These are phyloP conservation scores for Leptosphaerulina australis DNA, from an alignment of 2,329 filamentous ascomycete genomes.

Conservation along the genomic window DNA sequence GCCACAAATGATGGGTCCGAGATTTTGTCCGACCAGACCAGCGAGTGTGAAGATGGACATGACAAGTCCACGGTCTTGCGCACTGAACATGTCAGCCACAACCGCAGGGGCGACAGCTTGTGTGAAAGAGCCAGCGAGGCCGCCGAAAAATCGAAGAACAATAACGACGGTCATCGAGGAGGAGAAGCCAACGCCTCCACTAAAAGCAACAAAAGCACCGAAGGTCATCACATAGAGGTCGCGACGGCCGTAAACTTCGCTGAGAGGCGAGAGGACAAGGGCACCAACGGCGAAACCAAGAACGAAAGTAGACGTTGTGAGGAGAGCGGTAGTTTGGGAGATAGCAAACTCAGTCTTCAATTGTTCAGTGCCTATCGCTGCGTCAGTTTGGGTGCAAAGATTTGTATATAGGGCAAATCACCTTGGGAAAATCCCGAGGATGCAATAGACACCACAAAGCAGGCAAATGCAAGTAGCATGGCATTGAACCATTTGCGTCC, in stretches of 20 bases:
- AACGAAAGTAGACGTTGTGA: constrained; percentile 36
- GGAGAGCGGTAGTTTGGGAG: constrained; percentile 27
- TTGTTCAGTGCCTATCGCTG: constrained; percentile 29
- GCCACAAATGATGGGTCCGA: constrained; percentile 67
- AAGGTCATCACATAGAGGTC: constrained; percentile 28
- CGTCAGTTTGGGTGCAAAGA: no score
- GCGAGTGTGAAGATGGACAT: constrained; percentile 66
- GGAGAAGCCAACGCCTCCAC: constrained; percentile 35
- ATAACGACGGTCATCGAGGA: constrained; percentile 33
- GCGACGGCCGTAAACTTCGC: constrained; percentile 39
- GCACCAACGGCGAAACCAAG: constrained; percentile 41
- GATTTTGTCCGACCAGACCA: constrained; percentile 63
- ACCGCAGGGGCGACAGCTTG: constrained; percentile 38
- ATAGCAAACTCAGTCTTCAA: constrained; percentile 37
- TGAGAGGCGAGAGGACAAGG: constrained; percentile 34
- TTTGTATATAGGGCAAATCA: no score
- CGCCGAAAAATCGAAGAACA: constrained; percentile 39
- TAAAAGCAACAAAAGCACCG: constrained; percentile 33
- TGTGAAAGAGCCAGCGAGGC: constrained; percentile 38
- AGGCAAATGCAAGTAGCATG: constrained; percentile 37
- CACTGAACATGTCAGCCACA: constrained; percentile 60
- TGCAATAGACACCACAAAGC: constrained; percentile 38
- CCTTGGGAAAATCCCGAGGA: constrained; percentile 34
- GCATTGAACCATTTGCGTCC: constrained; percentile 51
- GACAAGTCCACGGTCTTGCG: constrained; percentile 65